phyloP scores from a whole-genome alignment of 1,284 basidiomycete species.

The Malassezia sympodialis region DNA sequence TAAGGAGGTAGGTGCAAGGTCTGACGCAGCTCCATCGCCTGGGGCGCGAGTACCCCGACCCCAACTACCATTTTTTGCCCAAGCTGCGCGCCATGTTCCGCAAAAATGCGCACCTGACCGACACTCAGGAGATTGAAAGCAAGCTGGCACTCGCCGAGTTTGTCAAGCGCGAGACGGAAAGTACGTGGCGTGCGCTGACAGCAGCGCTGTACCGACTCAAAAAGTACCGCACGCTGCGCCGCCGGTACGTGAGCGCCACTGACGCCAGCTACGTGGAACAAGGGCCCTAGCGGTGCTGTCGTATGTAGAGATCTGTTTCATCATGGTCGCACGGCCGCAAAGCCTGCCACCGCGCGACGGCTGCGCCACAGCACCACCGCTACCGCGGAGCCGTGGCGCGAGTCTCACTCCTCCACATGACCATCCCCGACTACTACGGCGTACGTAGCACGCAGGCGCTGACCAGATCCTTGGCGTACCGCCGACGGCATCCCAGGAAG shows the following conservation, averaged over 20 bases:
- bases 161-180: constrained; percentile 41
- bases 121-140: constrained; percentile 36
- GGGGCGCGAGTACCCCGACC: constrained; percentile 45
- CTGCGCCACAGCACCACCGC: too few species aligned
- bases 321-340: too few species aligned
- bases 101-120: constrained; percentile 36
- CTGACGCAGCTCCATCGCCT: constrained; percentile 34
- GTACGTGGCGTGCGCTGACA: not conserved
- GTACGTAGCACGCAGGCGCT: not conserved
- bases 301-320: not conserved
- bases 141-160: constrained; percentile 39
- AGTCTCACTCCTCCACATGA: not conserved
- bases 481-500: constrained; percentile 59
- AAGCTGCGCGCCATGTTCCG: constrained; percentile 38
- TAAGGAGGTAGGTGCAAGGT: constrained; percentile 26
- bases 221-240: constrained; percentile 41
- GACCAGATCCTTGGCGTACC: constrained; percentile 49
- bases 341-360: too few species aligned
- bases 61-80: constrained; percentile 41
- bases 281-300: not conserved
- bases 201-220: constrained; percentile 40
- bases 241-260: constrained; percentile 21
- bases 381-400: too few species aligned
- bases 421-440: constrained; percentile 15
- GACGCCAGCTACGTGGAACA: not conserved